Evolutionary conservation across 805 yeast species (phyloP).

Genomic region (Ogataea naganishii): DNA sequence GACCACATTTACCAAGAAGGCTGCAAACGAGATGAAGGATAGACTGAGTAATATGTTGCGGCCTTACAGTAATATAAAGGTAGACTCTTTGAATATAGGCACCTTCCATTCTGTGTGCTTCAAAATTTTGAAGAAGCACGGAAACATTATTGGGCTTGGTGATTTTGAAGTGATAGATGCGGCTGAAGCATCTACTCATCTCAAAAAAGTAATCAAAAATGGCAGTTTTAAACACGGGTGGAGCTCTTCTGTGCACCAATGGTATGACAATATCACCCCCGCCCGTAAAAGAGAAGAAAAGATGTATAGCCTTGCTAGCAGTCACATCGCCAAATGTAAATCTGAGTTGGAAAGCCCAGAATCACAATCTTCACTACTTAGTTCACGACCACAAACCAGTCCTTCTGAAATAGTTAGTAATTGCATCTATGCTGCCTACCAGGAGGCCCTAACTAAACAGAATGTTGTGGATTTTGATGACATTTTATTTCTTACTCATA

Average conservation of each 20-base stretch:
- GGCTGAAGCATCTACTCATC: conserved; percentile 42
- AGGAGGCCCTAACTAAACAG: conserved; percentile 31
- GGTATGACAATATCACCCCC: too few species aligned
- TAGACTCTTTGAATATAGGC: conserved; percentile 54
- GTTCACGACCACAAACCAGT: too few species aligned
- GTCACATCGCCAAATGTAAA: neutral
- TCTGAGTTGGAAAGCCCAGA: conserved; percentile 12
- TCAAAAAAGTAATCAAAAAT: conserved; percentile 27
- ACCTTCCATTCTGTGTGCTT: conserved; percentile 86
- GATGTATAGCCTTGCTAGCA: conserved; percentile 39
- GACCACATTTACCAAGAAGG: conserved; percentile 89
- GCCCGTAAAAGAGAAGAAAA: too few species aligned
- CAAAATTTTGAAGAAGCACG: conserved; percentile 47
- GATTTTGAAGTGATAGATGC: conserved; percentile 55
- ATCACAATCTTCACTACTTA: too few species aligned
- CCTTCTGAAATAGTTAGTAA: too few species aligned
- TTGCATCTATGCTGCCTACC: conserved; percentile 48
- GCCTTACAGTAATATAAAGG: conserved; percentile 22
- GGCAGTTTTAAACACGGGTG: conserved; percentile 1
- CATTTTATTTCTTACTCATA: conserved; percentile 47
- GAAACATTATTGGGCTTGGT: conserved; percentile 35
- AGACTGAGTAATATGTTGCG: conserved; percentile 36
- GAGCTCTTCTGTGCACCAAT: too few species aligned
- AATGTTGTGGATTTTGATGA: conserved; percentile 77
- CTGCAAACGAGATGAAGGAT: conserved; percentile 77